Conservation (phyloP, 352 stramenopile genomes). For the Globisporangium irregulare region DNA sequence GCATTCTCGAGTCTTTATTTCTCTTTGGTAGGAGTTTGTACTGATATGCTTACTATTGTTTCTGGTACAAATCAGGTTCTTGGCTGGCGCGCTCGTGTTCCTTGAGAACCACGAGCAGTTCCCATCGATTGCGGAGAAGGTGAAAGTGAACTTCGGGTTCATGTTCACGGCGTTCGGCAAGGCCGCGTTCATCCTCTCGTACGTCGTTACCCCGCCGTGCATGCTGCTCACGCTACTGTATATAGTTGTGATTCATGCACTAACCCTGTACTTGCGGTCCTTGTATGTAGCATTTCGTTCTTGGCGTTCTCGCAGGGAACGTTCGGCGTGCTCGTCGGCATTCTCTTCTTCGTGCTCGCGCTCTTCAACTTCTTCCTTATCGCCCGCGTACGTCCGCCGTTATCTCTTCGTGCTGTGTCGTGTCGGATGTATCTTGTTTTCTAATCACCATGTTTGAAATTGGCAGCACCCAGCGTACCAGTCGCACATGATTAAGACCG, state of each 20-base stretch:
- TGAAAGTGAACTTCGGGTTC: slow-evolving; percentile 87
- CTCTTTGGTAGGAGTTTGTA: not conserved
- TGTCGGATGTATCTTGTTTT: too few relatives aligned
- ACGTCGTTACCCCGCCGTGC: slow-evolving; percentile 15
- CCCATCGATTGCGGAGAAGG: slow-evolving; percentile 66
- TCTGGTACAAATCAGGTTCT: slow-evolving; percentile 31
- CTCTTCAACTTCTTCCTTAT: slow-evolving; percentile 90
- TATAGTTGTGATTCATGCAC: not conserved
- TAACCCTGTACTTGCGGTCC: slow-evolving; percentile 3
- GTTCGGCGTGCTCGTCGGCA: slow-evolving; percentile 71
- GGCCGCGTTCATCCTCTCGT: slow-evolving; percentile 81
- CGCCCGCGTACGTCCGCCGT: slow-evolving; percentile 43
- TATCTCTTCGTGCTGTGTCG: too few relatives aligned
- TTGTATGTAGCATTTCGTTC: slow-evolving; percentile 61
- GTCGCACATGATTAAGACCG: slow-evolving; percentile 64
- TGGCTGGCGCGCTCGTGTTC: slow-evolving; percentile 65
- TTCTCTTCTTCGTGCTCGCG: slow-evolving; percentile 72
- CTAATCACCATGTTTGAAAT: too few relatives aligned
- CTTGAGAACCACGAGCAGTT: slow-evolving; percentile 86
- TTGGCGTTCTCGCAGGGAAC: slow-evolving; percentile 77
- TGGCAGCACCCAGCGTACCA: slow-evolving; percentile 76
- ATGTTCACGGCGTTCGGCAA: slow-evolving; percentile 87
- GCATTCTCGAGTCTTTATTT: not conserved
- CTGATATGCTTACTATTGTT: not conserved
- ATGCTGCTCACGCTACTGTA: not conserved